Base-by-base conservation (phyloP, 1,284 basidiomycete genomes). In the Ceraceosorus guamensis region DNA sequence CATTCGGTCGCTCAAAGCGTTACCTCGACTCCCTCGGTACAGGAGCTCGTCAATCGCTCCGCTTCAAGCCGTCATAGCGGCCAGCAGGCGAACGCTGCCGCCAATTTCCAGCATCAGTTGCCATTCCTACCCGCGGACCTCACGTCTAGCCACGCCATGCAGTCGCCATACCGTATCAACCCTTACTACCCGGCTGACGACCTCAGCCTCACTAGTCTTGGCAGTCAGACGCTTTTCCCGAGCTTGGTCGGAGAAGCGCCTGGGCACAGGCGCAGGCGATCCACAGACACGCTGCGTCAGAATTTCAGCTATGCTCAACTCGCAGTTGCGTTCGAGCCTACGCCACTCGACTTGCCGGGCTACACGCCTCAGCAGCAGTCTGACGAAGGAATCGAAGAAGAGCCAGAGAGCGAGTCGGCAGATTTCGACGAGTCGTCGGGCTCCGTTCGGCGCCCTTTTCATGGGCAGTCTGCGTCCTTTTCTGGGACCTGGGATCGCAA, bases 231-330 rank as follows among this genome's bases (percentile, higher is more conserved):
- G 2, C 54, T 57, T 14, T 57, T 57, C 34, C 45, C 54, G 2
- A 48, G 46, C 32, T 37, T 39, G 16, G 45, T 48, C 18, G 39
- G 33, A 11, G 30, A 35, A 10, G 59, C 60, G 2, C 56, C 56
- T 5, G 59, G 59, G 41, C 59, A 63, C 32, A 57, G 59, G 48
- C 62, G 65, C 14, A 56, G 65, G 2, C 51, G 63, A 18, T 67
- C 65, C 11, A 67, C 60, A 39, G 65, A 67, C 34, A 67, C 65
- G 6, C 48, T 67, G 43, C 60, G 65, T 13, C 55, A 41, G 16
- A 41, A 41, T n/a, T 41, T 41, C 37, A 41, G 37, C 37, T 8
- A 8, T 8, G 37, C 37, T 8, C 8, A 41, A n/a, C 8, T 41
- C 8, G 37, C 37, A 41, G 37, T 41, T 8, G 37, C 37, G n/a